These are phyloP conservation scores for Pythium myriotylum DNA, from an alignment of 352 stramenopile genomes.

Conservation along the genomic window DNA sequence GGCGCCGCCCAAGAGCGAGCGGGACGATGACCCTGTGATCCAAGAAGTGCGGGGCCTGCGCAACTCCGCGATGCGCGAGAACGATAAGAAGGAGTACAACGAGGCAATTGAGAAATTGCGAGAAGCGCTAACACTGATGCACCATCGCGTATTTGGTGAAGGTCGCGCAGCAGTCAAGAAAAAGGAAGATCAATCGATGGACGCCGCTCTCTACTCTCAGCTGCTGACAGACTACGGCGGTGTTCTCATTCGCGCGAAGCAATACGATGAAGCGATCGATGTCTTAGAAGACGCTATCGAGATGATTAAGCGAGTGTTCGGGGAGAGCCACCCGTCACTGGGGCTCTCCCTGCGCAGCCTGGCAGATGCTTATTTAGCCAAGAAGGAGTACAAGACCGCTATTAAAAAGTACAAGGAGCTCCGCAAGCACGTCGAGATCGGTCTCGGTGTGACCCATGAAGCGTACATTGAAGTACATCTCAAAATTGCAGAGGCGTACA, in stretches of 20 bases:
- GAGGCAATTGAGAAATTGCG: slow-evolving; percentile 64
- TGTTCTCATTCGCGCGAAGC: slow-evolving; percentile 68
- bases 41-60: slow-evolving; percentile 64
- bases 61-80: slow-evolving; percentile 76
- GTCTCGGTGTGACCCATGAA: slow-evolving; percentile 68
- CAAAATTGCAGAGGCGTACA: slow-evolving; percentile 71
- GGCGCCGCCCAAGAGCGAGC: slow-evolving; percentile 34
- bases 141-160: slow-evolving; percentile 71
- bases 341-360: slow-evolving; percentile 75
- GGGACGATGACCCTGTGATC: slow-evolving; percentile 69
- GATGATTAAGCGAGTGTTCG: slow-evolving; percentile 79
- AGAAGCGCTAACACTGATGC: slow-evolving; percentile 63
- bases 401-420: slow-evolving; percentile 73
- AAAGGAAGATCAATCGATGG: slow-evolving; percentile 56
- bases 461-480: slow-evolving; percentile 74
- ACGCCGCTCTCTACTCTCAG: slow-evolving; percentile 77
- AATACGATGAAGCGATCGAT: slow-evolving; percentile 77
- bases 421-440: slow-evolving; percentile 66
- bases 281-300: slow-evolving; percentile 75
- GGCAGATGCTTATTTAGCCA: slow-evolving; percentile 78
- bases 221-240: slow-evolving; percentile 82
- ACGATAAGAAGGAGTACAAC: slow-evolving; percentile 60
- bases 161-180: slow-evolving; percentile 52
- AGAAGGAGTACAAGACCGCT: slow-evolving; percentile 71
- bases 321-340: slow-evolving; percentile 77